These are phyloP conservation scores for Lippia alba DNA, from an alignment of 305 asterid species.

Conservation along the genomic window DNA sequence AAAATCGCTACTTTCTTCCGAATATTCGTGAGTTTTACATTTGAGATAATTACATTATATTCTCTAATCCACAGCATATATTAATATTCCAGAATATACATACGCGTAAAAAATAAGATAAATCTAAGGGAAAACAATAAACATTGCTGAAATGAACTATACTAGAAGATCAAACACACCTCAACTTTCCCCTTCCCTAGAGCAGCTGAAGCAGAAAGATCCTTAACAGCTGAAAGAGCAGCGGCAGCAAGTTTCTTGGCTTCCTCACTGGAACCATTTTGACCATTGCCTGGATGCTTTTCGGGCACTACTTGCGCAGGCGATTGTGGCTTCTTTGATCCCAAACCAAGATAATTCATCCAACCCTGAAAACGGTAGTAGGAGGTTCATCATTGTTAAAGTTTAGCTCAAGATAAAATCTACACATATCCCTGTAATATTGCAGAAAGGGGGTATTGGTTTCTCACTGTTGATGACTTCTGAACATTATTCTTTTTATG, in stretches of 20 bases:
- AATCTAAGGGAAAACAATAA: background rate
- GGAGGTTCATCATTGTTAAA: constrained; percentile 32
- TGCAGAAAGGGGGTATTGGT: constrained; percentile 29
- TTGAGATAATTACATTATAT: too few species aligned
- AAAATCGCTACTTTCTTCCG: too few species aligned
- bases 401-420: constrained; percentile 32
- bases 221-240: constrained; percentile 89
- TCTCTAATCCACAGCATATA: background rate
- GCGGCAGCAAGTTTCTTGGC: constrained; percentile 86
- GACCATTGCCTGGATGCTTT: constrained; percentile 37
- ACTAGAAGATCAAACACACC: constrained; percentile 46
- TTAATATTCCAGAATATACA: background rate
- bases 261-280: constrained; percentile 57
- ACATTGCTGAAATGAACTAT: constrained; percentile 12
- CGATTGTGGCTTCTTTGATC: constrained; percentile 59
- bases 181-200: constrained; percentile 78
- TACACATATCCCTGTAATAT: constrained; percentile 9
- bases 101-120: background rate
- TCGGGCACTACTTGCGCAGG: constrained; percentile 45
- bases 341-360: constrained; percentile 80
- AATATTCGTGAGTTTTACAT: background rate
- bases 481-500: constrained; percentile 44
- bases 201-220: constrained; percentile 63
- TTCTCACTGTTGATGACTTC: constrained; percentile 55
- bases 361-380: constrained; percentile 59